These are phyloP conservation scores for Ceratobasidium sp. DNA, from an alignment of 1,284 basidiomycete species.

Conservation along the genomic window DNA sequence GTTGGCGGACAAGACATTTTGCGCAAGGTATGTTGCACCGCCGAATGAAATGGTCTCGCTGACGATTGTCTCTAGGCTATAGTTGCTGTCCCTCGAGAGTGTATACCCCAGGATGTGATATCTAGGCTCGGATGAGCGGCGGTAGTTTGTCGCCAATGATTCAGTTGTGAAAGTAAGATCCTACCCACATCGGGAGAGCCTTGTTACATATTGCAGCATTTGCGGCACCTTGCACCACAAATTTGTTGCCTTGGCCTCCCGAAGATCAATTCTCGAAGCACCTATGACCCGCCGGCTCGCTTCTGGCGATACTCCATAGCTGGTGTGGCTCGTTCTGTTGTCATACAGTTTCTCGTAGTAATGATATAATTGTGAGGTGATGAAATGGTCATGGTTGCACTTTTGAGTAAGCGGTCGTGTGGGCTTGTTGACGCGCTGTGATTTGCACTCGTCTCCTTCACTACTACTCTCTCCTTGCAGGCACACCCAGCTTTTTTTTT, in stretches of 20 bases:
- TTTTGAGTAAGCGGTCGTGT: constrained; percentile 17
- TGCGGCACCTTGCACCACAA: too few species aligned
- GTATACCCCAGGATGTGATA: constrained; percentile 33
- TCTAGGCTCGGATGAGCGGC: constrained; percentile 31
- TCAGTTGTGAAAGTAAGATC: not conserved
- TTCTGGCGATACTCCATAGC: not conserved
- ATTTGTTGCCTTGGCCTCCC: constrained; percentile 26
- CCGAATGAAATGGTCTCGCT: not conserved
- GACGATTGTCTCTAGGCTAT: not conserved
- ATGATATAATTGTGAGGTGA: constrained; percentile 16
- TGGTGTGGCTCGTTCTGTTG: constrained; percentile 38
- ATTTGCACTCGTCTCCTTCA: constrained; percentile 20
- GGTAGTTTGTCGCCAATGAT: not conserved
- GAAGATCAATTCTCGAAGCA: constrained; percentile 29
- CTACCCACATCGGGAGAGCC: constrained; percentile 3
- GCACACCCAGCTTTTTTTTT: constrained; percentile 8
- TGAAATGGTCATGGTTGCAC: constrained; percentile 18
- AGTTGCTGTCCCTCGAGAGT: constrained; percentile 21
- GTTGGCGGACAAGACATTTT: constrained; percentile 80
- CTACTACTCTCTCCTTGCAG: constrained; percentile 10
- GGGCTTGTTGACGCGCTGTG: constrained; percentile 1
- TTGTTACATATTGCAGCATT: too few species aligned
- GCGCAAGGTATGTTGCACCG: constrained; percentile 60
- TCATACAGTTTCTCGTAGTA: constrained; percentile 26
- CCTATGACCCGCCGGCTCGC: constrained; percentile 18